Percentiles rank a stretch among this genome's conserved stretches.
Evolutionary conservation across 2,329 filamentous ascomycete species (phyloP).

Genomic region (Colletotrichum karsti): DNA sequence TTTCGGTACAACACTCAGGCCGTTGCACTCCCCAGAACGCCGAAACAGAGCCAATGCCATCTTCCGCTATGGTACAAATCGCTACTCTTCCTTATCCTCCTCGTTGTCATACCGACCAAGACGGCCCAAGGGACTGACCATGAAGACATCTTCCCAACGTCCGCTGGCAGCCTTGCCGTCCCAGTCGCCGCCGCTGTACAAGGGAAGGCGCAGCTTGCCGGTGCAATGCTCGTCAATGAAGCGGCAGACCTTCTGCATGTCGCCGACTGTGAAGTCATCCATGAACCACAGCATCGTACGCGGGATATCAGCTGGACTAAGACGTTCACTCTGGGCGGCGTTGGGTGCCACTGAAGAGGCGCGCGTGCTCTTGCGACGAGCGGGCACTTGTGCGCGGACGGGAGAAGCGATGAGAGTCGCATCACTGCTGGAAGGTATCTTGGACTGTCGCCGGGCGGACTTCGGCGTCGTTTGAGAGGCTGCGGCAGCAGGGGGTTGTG

Average conservation of each 20-base stretch:
- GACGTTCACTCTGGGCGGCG: background rate
- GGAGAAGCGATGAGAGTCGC: background rate
- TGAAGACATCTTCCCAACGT: conserved; percentile 25
- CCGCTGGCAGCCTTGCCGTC: conserved; percentile 24
- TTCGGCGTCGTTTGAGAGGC: background rate
- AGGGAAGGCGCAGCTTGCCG: conserved; percentile 21
- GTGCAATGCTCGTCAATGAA: conserved; percentile 26
- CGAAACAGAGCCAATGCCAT: background rate
- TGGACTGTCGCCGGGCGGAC: background rate
- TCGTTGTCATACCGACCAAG: conserved; percentile 17
- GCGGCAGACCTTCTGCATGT: conserved; percentile 28
- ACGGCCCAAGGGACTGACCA: conserved; percentile 22
- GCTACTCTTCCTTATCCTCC: conserved; percentile 17
- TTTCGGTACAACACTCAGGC: background rate
- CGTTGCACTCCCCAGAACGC: background rate
- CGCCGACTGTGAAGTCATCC: conserved; percentile 26
- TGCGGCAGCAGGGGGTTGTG: background rate
- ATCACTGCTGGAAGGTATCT: background rate
- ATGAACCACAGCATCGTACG: conserved; percentile 28
- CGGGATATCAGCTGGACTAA: conserved; percentile 21
- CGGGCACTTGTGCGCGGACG: background rate
- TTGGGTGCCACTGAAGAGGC: background rate
- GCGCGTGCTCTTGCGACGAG: conserved; percentile 1
- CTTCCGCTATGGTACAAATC: background rate
- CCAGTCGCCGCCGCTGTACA: conserved; percentile 26